Evolutionary conservation across 2,329 filamentous ascomycete genomes (phyloP).

Genomic region (Fusarium sp.): DNA sequence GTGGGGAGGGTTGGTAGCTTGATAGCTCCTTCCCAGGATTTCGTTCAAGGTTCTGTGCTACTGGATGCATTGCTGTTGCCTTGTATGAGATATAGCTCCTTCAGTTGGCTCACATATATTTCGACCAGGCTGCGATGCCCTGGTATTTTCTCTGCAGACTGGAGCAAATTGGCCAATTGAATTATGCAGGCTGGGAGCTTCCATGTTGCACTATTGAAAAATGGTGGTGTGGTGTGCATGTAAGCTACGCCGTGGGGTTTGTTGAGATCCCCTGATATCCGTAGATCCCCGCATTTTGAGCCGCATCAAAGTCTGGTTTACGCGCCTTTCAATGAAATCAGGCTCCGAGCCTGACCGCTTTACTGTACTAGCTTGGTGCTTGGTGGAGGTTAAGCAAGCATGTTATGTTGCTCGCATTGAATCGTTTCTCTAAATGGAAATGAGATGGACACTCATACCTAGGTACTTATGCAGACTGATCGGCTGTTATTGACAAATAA

Average conservation of each 20-base stretch:
- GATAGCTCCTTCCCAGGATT: not conserved
- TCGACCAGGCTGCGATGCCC: not conserved
- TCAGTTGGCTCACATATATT: not conserved
- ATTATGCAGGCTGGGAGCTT: not conserved
- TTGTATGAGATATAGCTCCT: not conserved
- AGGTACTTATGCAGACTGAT: not conserved
- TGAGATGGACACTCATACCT: not conserved
- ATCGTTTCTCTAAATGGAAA: not conserved
- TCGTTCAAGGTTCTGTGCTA: not conserved
- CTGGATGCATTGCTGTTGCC: not conserved
- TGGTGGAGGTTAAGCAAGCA: not conserved
- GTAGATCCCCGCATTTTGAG: conserved; percentile 1
- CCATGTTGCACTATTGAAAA: not conserved
- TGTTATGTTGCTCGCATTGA: not conserved
- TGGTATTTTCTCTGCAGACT: not conserved
- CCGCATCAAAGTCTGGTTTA: not conserved
- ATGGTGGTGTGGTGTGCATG: not conserved
- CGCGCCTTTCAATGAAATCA: not conserved
- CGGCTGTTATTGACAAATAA: not conserved
- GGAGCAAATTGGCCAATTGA: not conserved
- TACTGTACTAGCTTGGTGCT: not conserved
- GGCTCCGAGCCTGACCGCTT: not conserved
- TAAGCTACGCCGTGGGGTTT: not conserved
- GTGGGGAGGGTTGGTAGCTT: not conserved
- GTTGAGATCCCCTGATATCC: not conserved